Conservation (phyloP, 805 yeast genomes). For the Diddensiella transvaalensis region DNA sequence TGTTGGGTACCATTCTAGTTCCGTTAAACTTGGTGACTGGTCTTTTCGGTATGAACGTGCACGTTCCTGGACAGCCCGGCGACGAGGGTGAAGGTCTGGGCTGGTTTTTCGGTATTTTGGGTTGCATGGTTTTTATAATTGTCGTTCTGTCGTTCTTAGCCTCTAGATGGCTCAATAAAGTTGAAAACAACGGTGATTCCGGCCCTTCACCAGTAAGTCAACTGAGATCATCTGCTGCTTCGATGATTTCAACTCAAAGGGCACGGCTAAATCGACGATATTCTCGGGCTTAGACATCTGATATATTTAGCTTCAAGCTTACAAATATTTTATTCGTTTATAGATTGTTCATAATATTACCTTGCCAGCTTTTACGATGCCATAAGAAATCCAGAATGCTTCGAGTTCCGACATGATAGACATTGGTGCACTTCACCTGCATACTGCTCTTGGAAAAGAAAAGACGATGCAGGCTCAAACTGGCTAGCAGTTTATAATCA, state of each 20-base stretch:
- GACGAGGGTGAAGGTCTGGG: constrained; percentile 40
- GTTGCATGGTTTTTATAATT: constrained; percentile 45
- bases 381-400: too few species aligned
- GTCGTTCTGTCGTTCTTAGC: constrained; percentile 40
- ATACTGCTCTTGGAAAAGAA: too few species aligned
- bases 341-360: too few species aligned
- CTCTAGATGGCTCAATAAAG: constrained; percentile 19
- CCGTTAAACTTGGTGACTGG: constrained; percentile 91
- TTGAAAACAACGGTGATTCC: constrained; percentile 6
- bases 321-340: too few species aligned
- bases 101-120: constrained; percentile 72
- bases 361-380: too few species aligned
- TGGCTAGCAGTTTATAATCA: too few species aligned
- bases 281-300: background rate
- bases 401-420: too few species aligned
- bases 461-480: too few species aligned
- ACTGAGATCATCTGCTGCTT: constrained; percentile 13
- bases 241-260: constrained; percentile 12
- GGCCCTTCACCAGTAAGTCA: background rate
- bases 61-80: constrained; percentile 87
- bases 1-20: constrained; percentile 83
- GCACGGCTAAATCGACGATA: background rate
- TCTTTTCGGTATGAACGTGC: constrained; percentile 92
- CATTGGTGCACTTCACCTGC: too few species aligned
- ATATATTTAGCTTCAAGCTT: background rate